These are phyloP conservation scores for Agastache rugosa DNA, from an alignment of 257 asterid species.

Conservation along the genomic window DNA sequence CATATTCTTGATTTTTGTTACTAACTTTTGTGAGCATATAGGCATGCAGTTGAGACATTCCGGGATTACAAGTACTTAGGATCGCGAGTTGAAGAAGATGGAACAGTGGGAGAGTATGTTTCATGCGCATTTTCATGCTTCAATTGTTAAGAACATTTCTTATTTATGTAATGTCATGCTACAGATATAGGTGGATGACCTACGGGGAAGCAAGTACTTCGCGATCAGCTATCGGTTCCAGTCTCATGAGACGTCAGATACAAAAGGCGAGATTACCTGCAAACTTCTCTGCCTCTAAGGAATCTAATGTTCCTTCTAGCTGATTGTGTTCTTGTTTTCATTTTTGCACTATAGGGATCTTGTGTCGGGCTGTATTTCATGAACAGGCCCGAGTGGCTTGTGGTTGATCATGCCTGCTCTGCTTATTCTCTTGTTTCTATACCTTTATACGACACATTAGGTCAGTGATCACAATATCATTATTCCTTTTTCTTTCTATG, in stretches of 20 bases:
- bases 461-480: constrained; percentile 39
- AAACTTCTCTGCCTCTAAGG: neutral
- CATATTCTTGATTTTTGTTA: neutral
- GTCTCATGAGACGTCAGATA: constrained; percentile 56
- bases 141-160: neutral
- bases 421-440: constrained; percentile 69
- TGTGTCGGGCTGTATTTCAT: constrained; percentile 67
- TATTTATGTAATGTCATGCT: constrained; percentile 31
- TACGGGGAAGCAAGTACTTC: constrained; percentile 68
- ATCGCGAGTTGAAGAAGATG: constrained; percentile 62
- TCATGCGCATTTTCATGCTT: constrained; percentile 1
- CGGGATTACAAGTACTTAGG: constrained; percentile 63
- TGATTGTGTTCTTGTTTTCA: constrained; percentile 20
- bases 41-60: constrained; percentile 54
- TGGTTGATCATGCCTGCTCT: constrained; percentile 79
- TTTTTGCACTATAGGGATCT: constrained; percentile 52
- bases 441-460: constrained; percentile 81
- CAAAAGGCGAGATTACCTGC: constrained; percentile 47
- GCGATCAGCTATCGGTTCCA: constrained; percentile 73
- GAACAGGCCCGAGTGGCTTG: constrained; percentile 75
- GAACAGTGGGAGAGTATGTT: constrained; percentile 73
- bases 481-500: neutral
- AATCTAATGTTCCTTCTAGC: neutral
- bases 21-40: constrained; percentile 25
- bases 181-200: constrained; percentile 77